phyloP scores from a whole-genome alignment of 148 eudicot genomes.

The Polygonum aviculare region DNA sequence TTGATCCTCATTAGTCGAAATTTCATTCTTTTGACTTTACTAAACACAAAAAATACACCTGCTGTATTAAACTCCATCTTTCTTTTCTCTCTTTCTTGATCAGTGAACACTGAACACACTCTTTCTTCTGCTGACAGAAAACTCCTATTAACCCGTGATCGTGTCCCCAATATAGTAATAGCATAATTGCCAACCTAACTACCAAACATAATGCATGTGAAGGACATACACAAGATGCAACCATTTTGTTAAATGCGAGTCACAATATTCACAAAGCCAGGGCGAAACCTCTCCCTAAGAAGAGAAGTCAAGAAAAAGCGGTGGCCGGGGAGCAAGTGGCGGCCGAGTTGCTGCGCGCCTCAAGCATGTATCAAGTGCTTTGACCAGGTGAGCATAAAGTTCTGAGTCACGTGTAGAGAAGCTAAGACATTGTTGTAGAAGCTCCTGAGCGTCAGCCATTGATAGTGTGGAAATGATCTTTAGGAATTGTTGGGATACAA shows the following conservation, averaged over 20 bases:
- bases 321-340: conserved; percentile 18
- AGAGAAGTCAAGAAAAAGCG: conserved; percentile 4
- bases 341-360: conserved; percentile 63
- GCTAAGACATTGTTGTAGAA: conserved; percentile 78
- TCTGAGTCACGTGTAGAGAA: conserved; percentile 80
- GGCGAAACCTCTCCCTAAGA: not conserved
- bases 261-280: not conserved
- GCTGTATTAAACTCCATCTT: not conserved
- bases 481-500: too few relatives aligned
- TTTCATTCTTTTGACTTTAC: too few relatives aligned
- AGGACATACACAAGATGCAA: not conserved
- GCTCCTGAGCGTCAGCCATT: conserved; percentile 60
- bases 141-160: too few relatives aligned
- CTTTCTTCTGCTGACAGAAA: too few relatives aligned
- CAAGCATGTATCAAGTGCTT: conserved; percentile 84
- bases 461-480: conserved; percentile 77
- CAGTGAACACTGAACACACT: too few relatives aligned
- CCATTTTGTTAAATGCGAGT: not conserved
- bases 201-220: not conserved
- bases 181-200: not conserved
- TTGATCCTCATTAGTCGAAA: too few relatives aligned
- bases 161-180: not conserved
- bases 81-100: too few relatives aligned
- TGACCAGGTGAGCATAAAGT: conserved; percentile 65
- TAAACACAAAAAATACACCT: too few relatives aligned